Evolutionary conservation across 2,329 filamentous ascomycete genomes (phyloP), one percentile per base, ranked within the genome.

Genomic region (Colletotrichum sp.): DNA sequence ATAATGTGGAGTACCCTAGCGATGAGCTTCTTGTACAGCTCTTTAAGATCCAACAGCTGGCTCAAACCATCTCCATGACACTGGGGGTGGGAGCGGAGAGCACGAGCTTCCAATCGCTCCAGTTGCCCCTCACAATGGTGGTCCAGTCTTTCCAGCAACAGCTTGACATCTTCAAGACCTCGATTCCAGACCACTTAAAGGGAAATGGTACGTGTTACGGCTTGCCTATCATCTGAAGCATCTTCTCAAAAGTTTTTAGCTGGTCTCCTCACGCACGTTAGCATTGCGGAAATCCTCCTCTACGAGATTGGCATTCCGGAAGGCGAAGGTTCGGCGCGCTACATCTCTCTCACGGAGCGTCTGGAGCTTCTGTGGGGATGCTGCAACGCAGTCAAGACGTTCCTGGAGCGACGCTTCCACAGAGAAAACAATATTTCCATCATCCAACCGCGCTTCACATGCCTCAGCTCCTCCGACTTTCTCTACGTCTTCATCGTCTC

Each of bases 291-390:
- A 77, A 82, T 88, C 10, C 84, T 90, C 6, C 81, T 90, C 22
- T 88, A 87, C 76, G 88, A 89, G 76, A 80, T 87, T 48, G 86
- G 83, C 74, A 80, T 90, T 32, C 84, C 85, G 6, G 87, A 88
- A 5, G 77, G 81, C 28, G 80, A 82, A 75, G 82, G 82, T 58
- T 78, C 77, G 12, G 73, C 81, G 10, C 78, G 80, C 4, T 80
- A 80, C 56, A 80, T 88, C 67, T 69, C 84, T 6, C 76, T 81
- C 10, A 80, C 83, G 3, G 85, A 88, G 36, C 85, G 88, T 9
- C 81, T 89, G 3, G 82, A 85, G 25, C 82, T 89, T 22, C 85
- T 90, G n/a, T 87, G 86, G 85, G 79, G 80, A 12, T 89, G 88
- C 76, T 80, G 87, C 39, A 79, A 81, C 6, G 83, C 87, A 4